These are phyloP conservation scores for Aspergillus bertholletiae DNA, from an alignment of 495 filamentous ascomycete genomes.

Conservation along the genomic window DNA sequence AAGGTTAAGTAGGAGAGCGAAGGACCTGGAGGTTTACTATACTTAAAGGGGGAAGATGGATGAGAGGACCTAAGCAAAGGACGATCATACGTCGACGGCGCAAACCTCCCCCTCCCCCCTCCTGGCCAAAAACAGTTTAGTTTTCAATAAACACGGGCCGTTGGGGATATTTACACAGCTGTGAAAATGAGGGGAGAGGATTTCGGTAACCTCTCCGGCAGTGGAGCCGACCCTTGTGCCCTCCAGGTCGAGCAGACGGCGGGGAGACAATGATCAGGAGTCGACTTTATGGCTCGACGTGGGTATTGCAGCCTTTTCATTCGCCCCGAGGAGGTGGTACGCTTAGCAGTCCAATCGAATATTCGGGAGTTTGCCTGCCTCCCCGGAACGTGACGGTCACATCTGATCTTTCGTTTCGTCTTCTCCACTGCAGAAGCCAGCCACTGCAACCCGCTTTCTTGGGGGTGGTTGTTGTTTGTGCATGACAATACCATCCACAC, in stretches of 20 bases:
- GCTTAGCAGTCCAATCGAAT: no score
- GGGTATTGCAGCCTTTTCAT: background rate
- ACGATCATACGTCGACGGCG: background rate
- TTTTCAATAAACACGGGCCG: background rate
- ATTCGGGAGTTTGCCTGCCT: no score
- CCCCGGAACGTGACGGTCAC: no score
- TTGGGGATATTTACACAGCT: background rate
- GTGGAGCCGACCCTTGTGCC: conserved; percentile 13
- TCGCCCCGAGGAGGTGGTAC: no score
- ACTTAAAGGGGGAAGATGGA: background rate
- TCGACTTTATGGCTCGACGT: no score
- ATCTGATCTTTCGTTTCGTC: no score
- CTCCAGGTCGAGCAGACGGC: background rate
- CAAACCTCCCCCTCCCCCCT: no score
- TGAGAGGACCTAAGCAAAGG: background rate
- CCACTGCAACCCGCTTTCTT: no score
- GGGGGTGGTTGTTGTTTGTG: no score
- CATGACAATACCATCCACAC: no score
- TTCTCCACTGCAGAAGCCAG: no score
- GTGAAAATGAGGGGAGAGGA: conserved; percentile 1
- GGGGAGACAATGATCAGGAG: background rate
- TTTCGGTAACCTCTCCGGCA: conserved; percentile 4
- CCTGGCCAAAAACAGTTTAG: no score
- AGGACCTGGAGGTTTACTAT: background rate
- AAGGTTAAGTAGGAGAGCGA: background rate